Evolutionary conservation across 805 yeast genomes (phyloP).

Genomic region (Myxozyma melibiosi): DNA sequence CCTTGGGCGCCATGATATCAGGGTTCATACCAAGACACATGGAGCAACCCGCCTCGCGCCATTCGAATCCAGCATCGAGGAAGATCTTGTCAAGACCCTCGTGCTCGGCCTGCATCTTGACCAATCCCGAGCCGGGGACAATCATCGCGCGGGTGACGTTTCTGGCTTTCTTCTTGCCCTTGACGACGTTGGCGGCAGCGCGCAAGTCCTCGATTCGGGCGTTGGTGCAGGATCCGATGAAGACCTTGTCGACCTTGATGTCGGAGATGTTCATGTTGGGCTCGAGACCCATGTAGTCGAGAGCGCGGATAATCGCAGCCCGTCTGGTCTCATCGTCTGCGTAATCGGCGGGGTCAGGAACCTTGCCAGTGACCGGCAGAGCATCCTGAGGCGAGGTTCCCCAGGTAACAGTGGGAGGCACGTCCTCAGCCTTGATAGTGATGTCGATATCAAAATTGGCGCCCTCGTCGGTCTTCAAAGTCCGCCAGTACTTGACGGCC

Average conservation of each 20-base stretch:
- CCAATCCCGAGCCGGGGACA: constrained; percentile 97
- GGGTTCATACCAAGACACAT: constrained; percentile 99
- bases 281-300: constrained; percentile 85
- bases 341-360: constrained; percentile 80
- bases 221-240: constrained; percentile 98
- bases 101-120: constrained; percentile 87
- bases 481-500: constrained; percentile 88
- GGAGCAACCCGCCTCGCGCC: constrained; percentile 99
- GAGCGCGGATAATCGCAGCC: constrained; percentile 87
- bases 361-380: constrained; percentile 83
- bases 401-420: constrained; percentile 97
- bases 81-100: constrained; percentile 95
- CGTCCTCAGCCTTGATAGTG: constrained; percentile 75
- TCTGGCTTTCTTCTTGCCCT: constrained; percentile 84
- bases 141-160: constrained; percentile 81
- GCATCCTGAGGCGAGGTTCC: constrained; percentile 99
- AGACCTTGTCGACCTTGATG: constrained; percentile 86
- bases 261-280: constrained; percentile 79
- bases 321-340: constrained; percentile 64
- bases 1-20: constrained; percentile 90
- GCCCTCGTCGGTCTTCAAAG: constrained; percentile 84
- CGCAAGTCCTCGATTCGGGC: constrained; percentile 96
- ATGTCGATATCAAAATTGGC: constrained; percentile 88
- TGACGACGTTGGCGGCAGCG: constrained; percentile 90
- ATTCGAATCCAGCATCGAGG: constrained; percentile 89